Evolutionary conservation across 2,329 filamentous ascomycete genomes (phyloP).

Genomic region (Lasiodiplodia citricola): DNA sequence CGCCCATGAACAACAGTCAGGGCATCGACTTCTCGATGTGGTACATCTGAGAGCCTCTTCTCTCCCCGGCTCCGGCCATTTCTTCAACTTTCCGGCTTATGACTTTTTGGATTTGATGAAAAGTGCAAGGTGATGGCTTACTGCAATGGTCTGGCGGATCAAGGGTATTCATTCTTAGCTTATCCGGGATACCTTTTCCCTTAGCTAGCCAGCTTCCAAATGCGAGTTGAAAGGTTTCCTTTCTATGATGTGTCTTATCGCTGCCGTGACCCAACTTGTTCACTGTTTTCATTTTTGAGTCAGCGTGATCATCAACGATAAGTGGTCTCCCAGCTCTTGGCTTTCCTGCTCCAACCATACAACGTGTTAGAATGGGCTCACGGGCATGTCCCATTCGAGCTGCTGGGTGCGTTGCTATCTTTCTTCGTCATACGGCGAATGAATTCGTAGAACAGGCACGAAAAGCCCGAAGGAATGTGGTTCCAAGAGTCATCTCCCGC

Average conservation of each 20-base stretch:
- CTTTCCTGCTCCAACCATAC: too few relatives aligned
- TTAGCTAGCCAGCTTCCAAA: conserved; percentile 3
- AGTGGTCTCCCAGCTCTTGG: too few relatives aligned
- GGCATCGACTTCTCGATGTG: conserved; percentile 54
- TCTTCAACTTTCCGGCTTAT: background rate
- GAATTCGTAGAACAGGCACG: too few relatives aligned
- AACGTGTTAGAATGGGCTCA: too few relatives aligned
- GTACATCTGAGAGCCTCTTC: conserved; percentile 50
- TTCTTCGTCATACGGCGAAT: too few relatives aligned
- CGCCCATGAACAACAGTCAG: conserved; percentile 47
- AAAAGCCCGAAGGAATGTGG: too few relatives aligned
- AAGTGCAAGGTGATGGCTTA: background rate
- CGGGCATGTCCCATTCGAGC: too few relatives aligned
- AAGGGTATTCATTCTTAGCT: too few relatives aligned
- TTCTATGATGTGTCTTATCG: background rate
- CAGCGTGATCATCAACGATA: too few relatives aligned
- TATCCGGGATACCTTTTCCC: background rate
- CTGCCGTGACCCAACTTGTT: background rate
- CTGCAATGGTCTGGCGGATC: background rate
- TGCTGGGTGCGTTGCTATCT: too few relatives aligned
- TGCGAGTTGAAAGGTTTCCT: background rate
- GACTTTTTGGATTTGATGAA: background rate
- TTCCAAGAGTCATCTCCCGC: too few relatives aligned
- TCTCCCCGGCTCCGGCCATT: background rate
- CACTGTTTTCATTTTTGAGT: background rate